Percentiles rank a stretch among this genome's conserved stretches.
These are phyloP conservation scores for Erysimum pusillum DNA, from an alignment of 441 rosid species.

Conservation along the genomic window DNA sequence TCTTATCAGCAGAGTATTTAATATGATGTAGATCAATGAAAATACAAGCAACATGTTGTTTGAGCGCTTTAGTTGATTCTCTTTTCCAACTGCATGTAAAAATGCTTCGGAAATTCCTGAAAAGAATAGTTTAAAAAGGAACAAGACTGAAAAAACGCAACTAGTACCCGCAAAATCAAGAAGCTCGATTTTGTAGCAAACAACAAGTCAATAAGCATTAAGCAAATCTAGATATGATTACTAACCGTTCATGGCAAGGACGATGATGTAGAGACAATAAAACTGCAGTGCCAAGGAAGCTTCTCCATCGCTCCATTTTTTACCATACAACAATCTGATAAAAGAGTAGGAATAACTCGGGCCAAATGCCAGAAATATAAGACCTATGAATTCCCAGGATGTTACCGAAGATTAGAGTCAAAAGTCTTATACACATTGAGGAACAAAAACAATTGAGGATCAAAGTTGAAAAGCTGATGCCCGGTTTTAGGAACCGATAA, in stretches of 20 bases:
- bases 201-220: no score
- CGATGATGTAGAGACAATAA: conserved; percentile 82
- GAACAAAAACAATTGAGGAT: conserved; percentile 6
- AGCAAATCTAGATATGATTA: conserved; percentile 32
- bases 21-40: conserved; percentile 65
- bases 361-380: conserved; percentile 90
- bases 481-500: neutral
- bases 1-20: conserved; percentile 70
- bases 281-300: conserved; percentile 79
- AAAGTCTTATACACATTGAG: conserved; percentile 9
- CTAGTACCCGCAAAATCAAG: neutral
- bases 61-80: conserved; percentile 77
- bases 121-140: conserved; percentile 13
- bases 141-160: neutral
- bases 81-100: conserved; percentile 90
- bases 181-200: no score
- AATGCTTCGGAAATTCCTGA: conserved; percentile 98
- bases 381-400: conserved; percentile 59
- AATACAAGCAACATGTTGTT: conserved; percentile 80
- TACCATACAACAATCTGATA: conserved; percentile 84
- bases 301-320: conserved; percentile 98
- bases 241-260: conserved; percentile 94
- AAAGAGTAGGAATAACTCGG: conserved; percentile 95
- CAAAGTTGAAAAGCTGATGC: no score
- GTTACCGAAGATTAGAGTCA: neutral